Evolutionary conservation across 108 stramenopile genomes (phyloP), one percentile per base, ranked within the genome.

Genomic region (Cyclotella choctawhatcheeana): DNA sequence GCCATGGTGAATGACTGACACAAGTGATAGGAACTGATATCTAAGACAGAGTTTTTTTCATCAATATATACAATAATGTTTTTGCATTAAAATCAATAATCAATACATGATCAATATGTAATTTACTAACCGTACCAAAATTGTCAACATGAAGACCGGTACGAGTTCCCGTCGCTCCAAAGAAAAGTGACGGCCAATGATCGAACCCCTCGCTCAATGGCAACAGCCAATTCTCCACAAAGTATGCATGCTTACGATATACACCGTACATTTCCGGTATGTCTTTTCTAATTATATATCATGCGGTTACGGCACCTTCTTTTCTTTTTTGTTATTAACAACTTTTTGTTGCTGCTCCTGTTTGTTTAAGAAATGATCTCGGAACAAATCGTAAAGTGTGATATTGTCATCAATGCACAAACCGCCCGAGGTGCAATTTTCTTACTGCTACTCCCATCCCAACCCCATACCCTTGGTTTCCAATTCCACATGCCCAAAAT

Each of bases 1-100:
- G 62, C 62, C 62, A 64, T 64, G 62, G 62, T 64, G 21, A 64
- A 64, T 26, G 62, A 44, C 44, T 48, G 47, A n/a, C n/a, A n/a
- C n/a, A n/a, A n/a, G n/a, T n/a, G 8, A 48, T n/a, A 48, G 12
- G 47, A 48, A 40, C 37, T 12, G 12, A 40, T 8, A 40, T 8
- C 8, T 40, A 40, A 6, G n/a, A n/a, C n/a, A n/a, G n/a, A n/a
- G n/a, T n/a, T n/a, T n/a, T n/a, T n/a, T n/a, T n/a, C n/a, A n/a
- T n/a, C n/a, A n/a, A n/a, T n/a, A n/a, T n/a, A n/a, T n/a, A n/a
- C n/a, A n/a, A n/a, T n/a, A n/a, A n/a, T n/a, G n/a, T n/a, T n/a
- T n/a, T n/a, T n/a, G n/a, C n/a, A n/a, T n/a, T 40, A 40, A 40
- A 40, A 6, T 12, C 8, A 40, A 40, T 12, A 10, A 10, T 40